These are phyloP conservation scores for Triangularia verruculosa DNA, from an alignment of 2,329 filamentous ascomycete genomes.

Conservation along the genomic window DNA sequence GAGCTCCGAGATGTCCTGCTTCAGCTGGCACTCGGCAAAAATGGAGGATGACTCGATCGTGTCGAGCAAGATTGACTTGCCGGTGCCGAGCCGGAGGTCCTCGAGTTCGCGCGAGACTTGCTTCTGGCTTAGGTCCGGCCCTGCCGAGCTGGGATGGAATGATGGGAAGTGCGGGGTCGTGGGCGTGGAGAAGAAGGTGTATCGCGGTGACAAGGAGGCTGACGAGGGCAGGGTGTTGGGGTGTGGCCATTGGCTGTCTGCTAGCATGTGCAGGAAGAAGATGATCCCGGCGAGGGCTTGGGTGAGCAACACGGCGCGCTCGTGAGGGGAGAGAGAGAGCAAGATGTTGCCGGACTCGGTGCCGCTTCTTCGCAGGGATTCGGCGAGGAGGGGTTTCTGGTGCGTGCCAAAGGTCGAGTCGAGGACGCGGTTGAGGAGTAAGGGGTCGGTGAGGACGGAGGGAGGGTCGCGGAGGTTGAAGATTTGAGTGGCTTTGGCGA, in stretches of 20 bases:
- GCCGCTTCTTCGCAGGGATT: constrained; percentile 18
- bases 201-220: background rate
- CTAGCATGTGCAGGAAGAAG: constrained; percentile 26
- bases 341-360: constrained; percentile 21
- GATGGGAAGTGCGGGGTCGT: background rate
- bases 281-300: constrained; percentile 23
- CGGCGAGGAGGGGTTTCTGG: constrained; percentile 20
- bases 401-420: constrained; percentile 19
- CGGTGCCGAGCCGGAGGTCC: constrained; percentile 12
- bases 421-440: constrained; percentile 21
- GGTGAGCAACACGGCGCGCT: constrained; percentile 26
- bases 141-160: background rate
- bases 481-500: constrained; percentile 23
- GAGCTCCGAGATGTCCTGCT: constrained; percentile 21
- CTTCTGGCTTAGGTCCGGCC: constrained; percentile 6
- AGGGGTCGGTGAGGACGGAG: constrained; percentile 13
- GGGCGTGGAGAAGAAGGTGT: background rate
- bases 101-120: constrained; percentile 18
- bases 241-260: constrained; percentile 25
- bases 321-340: constrained; percentile 25
- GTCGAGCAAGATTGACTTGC: constrained; percentile 19
- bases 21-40: constrained; percentile 23
- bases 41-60: constrained; percentile 23
- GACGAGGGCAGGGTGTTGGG: background rate
- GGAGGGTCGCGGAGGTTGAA: constrained; percentile 28